phyloP scores from a whole-genome alignment of 2,329 filamentous ascomycete genomes.

The Dactylellina drechsleri region DNA sequence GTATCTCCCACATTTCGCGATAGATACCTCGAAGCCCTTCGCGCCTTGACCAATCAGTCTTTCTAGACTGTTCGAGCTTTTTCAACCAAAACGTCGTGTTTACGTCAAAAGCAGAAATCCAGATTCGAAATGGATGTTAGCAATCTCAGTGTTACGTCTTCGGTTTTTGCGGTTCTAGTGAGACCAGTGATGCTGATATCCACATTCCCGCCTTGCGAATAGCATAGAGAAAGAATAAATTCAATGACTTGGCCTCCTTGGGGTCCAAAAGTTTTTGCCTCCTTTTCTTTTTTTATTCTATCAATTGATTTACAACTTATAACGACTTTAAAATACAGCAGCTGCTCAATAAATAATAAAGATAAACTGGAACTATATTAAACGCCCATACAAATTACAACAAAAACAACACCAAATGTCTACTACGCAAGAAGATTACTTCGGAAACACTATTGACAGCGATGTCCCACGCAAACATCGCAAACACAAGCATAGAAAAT shows the following conservation, averaged over 20 bases:
- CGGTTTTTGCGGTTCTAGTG: neutral
- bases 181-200: conserved; percentile 1
- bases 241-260: conserved; percentile 17
- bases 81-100: conserved; percentile 27
- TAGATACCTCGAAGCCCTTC: conserved; percentile 28
- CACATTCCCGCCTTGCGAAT: conserved; percentile 13
- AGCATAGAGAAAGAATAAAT: conserved; percentile 38
- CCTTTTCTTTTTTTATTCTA: conserved; percentile 13
- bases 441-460: conserved; percentile 32
- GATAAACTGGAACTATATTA: neutral
- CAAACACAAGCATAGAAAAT: conserved; percentile 38
- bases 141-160: conserved; percentile 24
- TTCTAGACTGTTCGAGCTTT: conserved; percentile 20
- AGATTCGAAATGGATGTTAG: conserved; percentile 21
- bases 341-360: neutral
- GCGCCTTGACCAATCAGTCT: neutral
- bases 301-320: neutral
- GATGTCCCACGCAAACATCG: conserved; percentile 14
- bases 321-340: conserved; percentile 7
- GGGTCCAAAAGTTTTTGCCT: conserved; percentile 26
- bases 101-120: conserved; percentile 38
- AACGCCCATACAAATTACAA: neutral
- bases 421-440: conserved; percentile 53
- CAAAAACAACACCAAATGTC: conserved; percentile 35
- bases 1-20: neutral